These are phyloP conservation scores for Boletus fagicola DNA, from an alignment of 768 basidiomycete species.

Conservation along the genomic window DNA sequence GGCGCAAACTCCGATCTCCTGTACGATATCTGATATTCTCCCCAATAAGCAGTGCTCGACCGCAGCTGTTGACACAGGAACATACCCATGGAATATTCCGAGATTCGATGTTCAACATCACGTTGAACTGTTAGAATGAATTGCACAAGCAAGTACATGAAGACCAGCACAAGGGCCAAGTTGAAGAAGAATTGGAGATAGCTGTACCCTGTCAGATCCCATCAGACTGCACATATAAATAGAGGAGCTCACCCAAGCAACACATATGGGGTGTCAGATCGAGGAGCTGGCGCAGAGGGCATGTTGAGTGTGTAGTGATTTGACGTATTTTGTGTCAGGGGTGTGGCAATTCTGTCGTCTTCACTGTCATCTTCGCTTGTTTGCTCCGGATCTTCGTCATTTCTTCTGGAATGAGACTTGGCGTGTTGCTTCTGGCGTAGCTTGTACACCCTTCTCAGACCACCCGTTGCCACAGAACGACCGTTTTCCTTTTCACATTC, in stretches of 20 bases:
- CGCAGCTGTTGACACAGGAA: conserved; percentile 11
- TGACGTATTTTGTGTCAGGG: conserved; percentile 55
- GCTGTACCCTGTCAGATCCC: conserved; percentile 37
- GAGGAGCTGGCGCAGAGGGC: conserved; percentile 54
- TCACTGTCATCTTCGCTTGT: conserved; percentile 49
- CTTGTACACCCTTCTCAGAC: conserved; percentile 61
- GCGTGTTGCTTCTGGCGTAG: conserved; percentile 51
- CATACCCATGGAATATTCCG: conserved; percentile 84
- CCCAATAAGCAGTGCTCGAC: conserved; percentile 21
- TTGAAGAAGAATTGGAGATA: conserved; percentile 97
- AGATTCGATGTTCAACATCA: conserved; percentile 85
- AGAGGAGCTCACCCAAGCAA: conserved; percentile 68
- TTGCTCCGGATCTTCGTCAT: conserved; percentile 32
- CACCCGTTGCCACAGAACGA: conserved; percentile 63
- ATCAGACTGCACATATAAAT: conserved; percentile 11
- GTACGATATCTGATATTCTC: conserved; percentile 67
- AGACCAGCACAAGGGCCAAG: conserved; percentile 73
- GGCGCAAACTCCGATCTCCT: conserved; percentile 88
- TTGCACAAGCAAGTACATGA: conserved; percentile 80
- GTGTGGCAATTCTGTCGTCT: conserved; percentile 40
- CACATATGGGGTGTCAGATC: conserved; percentile 73
- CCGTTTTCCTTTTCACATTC: conserved; percentile 40
- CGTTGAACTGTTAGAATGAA: conserved; percentile 88
- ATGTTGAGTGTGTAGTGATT: conserved; percentile 86
- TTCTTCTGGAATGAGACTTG: conserved; percentile 24